A percentile compares a stretch with the other conserved stretches of the same genome.
phyloP scores from a whole-genome alignment of 2,329 filamentous ascomycete genomes.

The Eutypella sp. region DNA sequence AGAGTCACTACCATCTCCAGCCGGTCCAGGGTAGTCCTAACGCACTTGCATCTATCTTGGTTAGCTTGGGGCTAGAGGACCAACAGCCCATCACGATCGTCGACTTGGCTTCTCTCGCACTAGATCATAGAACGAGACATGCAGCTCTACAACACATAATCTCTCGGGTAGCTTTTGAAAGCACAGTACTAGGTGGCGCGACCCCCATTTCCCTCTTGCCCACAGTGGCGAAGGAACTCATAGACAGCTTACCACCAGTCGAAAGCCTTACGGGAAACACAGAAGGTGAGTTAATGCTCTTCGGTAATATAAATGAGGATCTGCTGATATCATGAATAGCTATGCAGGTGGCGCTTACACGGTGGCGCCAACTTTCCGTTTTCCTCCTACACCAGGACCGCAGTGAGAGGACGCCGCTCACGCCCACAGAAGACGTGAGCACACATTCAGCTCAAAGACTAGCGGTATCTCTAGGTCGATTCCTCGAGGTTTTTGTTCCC shows the following conservation, averaged over 20 bases:
- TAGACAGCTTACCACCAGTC: constrained; percentile 22
- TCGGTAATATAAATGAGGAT: not conserved
- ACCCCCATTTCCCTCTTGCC: constrained; percentile 34
- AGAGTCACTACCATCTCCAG: constrained; percentile 32
- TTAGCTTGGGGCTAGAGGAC: constrained; percentile 21
- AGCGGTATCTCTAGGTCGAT: constrained; percentile 26
- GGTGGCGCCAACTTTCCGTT: constrained; percentile 38
- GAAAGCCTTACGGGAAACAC: constrained; percentile 19
- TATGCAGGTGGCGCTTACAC: constrained; percentile 29
- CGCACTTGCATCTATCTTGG: constrained; percentile 19
- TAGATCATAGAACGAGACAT: constrained; percentile 28
- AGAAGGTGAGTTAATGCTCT: constrained; percentile 23
- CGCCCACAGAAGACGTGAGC: constrained; percentile 21
- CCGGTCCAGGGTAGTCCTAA: constrained; percentile 14
- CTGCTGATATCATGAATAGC: constrained; percentile 10
- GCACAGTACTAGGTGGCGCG: constrained; percentile 23
- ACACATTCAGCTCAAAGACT: constrained; percentile 28
- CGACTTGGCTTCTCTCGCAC: constrained; percentile 23
- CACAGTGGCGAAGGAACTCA: constrained; percentile 24
- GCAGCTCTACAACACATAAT: constrained; percentile 34
- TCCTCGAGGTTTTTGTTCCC: constrained; percentile 30
- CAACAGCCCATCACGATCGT: constrained; percentile 2
- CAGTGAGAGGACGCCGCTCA: constrained; percentile 31
- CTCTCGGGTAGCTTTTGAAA: constrained; percentile 29
- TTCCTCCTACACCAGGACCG: constrained; percentile 36